Percentiles rank a stretch among this genome's conserved stretches.
Evolutionary conservation across 768 basidiomycete species (phyloP).

Genomic region (Pleurotus djamor): DNA sequence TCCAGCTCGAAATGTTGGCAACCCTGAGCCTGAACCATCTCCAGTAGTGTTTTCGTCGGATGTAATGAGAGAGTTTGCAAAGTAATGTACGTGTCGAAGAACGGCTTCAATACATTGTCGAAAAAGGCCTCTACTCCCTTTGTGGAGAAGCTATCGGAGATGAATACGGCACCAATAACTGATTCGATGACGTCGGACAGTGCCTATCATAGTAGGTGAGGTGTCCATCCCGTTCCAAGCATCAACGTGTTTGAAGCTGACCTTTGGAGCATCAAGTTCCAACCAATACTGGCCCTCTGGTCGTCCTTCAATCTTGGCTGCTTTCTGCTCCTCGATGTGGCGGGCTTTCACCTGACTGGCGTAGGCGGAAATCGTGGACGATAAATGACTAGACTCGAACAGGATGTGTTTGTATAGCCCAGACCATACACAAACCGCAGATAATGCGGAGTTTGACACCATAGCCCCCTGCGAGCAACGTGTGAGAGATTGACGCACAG

Average conservation of each 20-base stretch:
- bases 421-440: constrained; percentile 70
- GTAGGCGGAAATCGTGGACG: constrained; percentile 52
- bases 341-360: constrained; percentile 40
- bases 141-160: constrained; percentile 70
- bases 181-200: constrained; percentile 83
- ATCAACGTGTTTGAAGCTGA: constrained; percentile 19
- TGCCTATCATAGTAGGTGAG: constrained; percentile 39
- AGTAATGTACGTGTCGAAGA: constrained; percentile 75
- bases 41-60: constrained; percentile 73
- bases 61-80: constrained; percentile 73
- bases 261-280: constrained; percentile 77
- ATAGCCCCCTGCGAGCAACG: constrained; percentile 61
- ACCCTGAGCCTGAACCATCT: constrained; percentile 69
- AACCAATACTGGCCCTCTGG: constrained; percentile 75
- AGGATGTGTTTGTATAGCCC: constrained; percentile 64
- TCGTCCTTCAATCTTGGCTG: constrained; percentile 46
- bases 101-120: constrained; percentile 67
- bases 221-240: not conserved
- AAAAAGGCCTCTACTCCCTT: constrained; percentile 65
- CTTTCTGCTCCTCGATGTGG: constrained; percentile 43
- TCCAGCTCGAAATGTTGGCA: constrained; percentile 68
- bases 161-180: constrained; percentile 73
- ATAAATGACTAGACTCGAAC: constrained; percentile 53
- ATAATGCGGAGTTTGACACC: constrained; percentile 80
- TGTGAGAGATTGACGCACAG: not conserved